Evolutionary conservation across 2,329 filamentous ascomycete species (phyloP), one percentile per base, ranked within the genome.

Genomic region (Cladophialophora yegresii): DNA sequence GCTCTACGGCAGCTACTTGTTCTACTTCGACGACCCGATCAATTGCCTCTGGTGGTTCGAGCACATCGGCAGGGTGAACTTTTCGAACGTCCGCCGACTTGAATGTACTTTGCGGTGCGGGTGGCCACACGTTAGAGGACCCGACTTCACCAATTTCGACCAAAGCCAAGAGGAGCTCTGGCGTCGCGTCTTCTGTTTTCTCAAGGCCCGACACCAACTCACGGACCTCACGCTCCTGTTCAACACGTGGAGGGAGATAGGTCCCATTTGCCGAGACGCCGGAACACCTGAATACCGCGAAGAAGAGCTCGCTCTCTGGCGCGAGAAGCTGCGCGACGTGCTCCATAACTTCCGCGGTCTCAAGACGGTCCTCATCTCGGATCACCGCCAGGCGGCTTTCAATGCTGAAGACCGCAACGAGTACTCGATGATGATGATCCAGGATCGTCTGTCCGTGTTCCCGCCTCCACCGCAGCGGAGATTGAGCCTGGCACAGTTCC

Each of bases 31-130:
- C 4, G 60, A 67, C 23, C 47, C 69, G 5, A 12, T 36, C 43
- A 51, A 58, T 13, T 69, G 65, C 54, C 58, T 33, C 16, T 70
- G 64, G 67, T 70, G 64, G 62, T 51, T 61, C 26, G 59, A 63
- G 30, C 55, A 66, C 20, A 68, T 70, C 40, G 65, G 69, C 16
- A n/a, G 6, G 12, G 10, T 56, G 9, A 70, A 68, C 43, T 45
- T 69, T 28, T 49, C 61, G 6, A 58, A 57, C 23, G 40, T 69
- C 30, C 63, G 50, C 13, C 12, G 23, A 26, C 23, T 69, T 2
- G 10, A 23, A 4, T 28, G 69, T 7, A 20, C 10, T 47, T 60
- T 69, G 9, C 12, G 20, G n/a, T 65, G 62, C n/a, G 68, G 67
- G n/a, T 69, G 65, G 40, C 12, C 36, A 5, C 1, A 22, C 12